Evolutionary conservation across 371 early-diverging fungal species (phyloP), one percentile per base, ranked within the genome.

Genomic region (Lichtheimia corymbifera): DNA sequence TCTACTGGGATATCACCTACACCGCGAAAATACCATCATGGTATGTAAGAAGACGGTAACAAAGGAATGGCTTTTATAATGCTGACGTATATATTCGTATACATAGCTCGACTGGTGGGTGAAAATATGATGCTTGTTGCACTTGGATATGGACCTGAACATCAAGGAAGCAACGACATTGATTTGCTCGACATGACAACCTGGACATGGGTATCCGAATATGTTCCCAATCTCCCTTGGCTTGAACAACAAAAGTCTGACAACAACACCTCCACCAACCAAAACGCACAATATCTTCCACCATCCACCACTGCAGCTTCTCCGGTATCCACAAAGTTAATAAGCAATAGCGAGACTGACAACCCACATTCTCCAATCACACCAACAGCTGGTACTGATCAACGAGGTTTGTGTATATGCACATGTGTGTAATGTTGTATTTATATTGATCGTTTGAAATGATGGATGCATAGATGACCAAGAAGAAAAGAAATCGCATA

Each of bases 21-120:
- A 22, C 78, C 78, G 24, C 67, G 78, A 44, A 72, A 65, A 66
- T 72, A 74, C 41, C 78, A 77, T 56, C 63, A 74, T 72, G 72
- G 78, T 70, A 65, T 30, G 24, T 11, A 35, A 35, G 11, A 35
- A 1, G 1, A 11, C 1, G 9, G 35, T 11, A 35, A 35, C 9
- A 9, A 11, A 11, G 11, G 5, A 35, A 22, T 2, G 11, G 1
- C 7, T 11, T 35, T 9, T 35, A 0, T 2, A 2, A 11, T 35
- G 9, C 9, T 35, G 11, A 35, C 11, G 5, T 35, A n/a, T n/a
- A n/a, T n/a, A 15, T 50, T 15, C 25, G 1, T 52, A 49, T 1
- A 22, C 22, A 22, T 18, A 73, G 74, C 71, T 13, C 59, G 50
- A 40, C 14, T 76, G 17, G 61, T 73, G 9, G 62, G 62, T 42